These are phyloP conservation scores for Tuber aestivum DNA, from an alignment of 495 filamentous ascomycete species.

Conservation along the genomic window DNA sequence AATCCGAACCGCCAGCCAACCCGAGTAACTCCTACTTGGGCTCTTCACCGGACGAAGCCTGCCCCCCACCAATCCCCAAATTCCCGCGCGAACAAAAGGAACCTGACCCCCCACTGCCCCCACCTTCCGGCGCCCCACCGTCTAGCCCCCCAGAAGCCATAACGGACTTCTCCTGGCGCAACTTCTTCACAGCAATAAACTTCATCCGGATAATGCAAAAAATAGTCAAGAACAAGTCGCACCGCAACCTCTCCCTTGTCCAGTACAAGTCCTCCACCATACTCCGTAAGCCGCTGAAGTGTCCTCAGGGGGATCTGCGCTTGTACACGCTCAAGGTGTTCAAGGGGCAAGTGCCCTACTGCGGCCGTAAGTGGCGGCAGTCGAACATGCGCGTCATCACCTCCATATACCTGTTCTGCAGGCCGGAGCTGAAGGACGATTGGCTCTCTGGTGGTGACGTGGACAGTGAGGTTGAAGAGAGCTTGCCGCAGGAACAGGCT, in stretches of 20 bases:
- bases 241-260: constrained; percentile 85
- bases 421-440: constrained; percentile 87
- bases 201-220: constrained; percentile 94
- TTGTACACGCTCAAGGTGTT: constrained; percentile 95
- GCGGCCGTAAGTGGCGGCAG: constrained; percentile 96
- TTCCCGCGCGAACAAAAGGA: constrained; percentile 44
- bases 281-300: constrained; percentile 80
- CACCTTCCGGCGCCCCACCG: constrained; percentile 8
- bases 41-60: constrained; percentile 60
- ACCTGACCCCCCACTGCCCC: constrained; percentile 4
- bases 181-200: constrained; percentile 90
- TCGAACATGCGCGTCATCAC: constrained; percentile 98
- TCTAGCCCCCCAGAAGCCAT: constrained; percentile 63
- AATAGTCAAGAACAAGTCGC: constrained; percentile 87
- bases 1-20: constrained; percentile 23
- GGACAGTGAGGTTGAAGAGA: constrained; percentile 87
- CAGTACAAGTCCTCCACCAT: constrained; percentile 90
- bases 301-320: constrained; percentile 78
- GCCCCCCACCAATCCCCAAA: constrained; percentile 72
- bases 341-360: constrained; percentile 97
- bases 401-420: constrained; percentile 85
- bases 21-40: constrained; percentile 5
- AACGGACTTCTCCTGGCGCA: constrained; percentile 83
- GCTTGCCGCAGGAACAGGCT: constrained; percentile 81
- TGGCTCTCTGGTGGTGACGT: constrained; percentile 89